Conservation (phyloP, 805 yeast species). For the Myxozyma sirexii region DNA sequence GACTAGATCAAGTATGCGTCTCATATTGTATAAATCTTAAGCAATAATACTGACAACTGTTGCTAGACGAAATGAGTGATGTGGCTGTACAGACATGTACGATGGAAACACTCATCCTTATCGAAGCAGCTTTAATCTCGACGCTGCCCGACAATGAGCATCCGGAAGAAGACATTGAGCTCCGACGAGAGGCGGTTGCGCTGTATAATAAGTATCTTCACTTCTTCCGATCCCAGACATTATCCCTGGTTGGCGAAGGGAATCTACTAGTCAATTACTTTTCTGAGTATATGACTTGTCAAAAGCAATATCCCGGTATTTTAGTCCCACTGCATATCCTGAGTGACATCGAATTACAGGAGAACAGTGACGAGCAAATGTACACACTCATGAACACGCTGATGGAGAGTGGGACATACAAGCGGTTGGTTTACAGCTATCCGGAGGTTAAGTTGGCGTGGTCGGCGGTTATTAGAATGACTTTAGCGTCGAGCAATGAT, state of each 20-base stretch:
- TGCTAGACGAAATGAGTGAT: not conserved
- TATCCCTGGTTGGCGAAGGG: not conserved
- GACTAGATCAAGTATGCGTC: not conserved
- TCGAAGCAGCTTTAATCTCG: not conserved
- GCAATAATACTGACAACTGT: not conserved
- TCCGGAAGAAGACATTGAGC: conserved; percentile 6
- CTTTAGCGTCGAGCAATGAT: not conserved
- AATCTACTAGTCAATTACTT: conserved; percentile 14
- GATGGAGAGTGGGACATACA: not conserved
- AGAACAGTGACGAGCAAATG: conserved; percentile 13
- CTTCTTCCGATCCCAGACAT: not conserved
- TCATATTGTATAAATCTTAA: not conserved
- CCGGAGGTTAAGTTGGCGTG: conserved; percentile 11
- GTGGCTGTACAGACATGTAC: conserved; percentile 5
- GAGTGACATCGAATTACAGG: conserved; percentile 1
- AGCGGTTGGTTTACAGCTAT: not conserved
- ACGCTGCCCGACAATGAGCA: conserved; percentile 2
- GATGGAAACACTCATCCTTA: not conserved
- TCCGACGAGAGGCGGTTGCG: conserved; percentile 8
- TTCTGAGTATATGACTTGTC: not conserved
- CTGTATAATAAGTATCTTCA: conserved; percentile 10
- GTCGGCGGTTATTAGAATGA: conserved; percentile 5
- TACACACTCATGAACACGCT: conserved; percentile 12
- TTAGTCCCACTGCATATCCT: conserved; percentile 8
- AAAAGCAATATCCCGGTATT: not conserved